Percentiles rank a stretch among this genome's conserved stretches.
phyloP scores from a whole-genome alignment of 2,329 filamentous ascomycete genomes.

The Immersiporthe knoxdaviesiana region DNA sequence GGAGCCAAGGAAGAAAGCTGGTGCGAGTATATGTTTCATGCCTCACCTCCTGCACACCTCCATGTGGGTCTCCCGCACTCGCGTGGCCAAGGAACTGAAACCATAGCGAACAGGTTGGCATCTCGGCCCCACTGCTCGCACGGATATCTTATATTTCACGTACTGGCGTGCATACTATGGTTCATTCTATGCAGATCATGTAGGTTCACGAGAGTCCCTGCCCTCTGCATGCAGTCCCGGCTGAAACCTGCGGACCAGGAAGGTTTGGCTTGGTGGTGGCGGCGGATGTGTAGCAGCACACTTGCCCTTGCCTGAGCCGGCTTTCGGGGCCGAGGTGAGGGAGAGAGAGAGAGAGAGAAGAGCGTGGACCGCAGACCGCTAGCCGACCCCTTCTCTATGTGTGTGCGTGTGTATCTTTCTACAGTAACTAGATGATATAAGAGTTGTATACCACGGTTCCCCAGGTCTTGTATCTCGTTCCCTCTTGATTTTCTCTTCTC shows the following conservation, averaged over 20 bases:
- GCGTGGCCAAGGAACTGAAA: slow-evolving; percentile 7
- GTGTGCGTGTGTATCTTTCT: background rate
- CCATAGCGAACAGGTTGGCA: background rate
- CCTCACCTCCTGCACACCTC: slow-evolving; percentile 3
- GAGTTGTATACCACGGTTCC: background rate
- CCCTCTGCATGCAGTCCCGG: slow-evolving; percentile 7
- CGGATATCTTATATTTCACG: background rate
- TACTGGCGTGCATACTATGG: background rate
- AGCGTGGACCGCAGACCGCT: background rate
- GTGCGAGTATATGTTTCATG: slow-evolving; percentile 7
- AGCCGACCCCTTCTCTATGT: background rate
- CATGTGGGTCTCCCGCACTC: slow-evolving; percentile 19
- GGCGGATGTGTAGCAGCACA: background rate
- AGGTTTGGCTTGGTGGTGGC: background rate
- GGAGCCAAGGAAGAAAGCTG: background rate
- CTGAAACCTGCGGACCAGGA: background rate
- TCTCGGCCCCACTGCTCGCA: background rate
- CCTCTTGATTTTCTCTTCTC: background rate
- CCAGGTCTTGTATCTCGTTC: background rate
- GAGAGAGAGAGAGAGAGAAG: background rate
- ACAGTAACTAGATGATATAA: slow-evolving; percentile 6
- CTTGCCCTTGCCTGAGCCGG: background rate
- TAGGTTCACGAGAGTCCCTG: background rate
- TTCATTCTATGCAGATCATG: background rate
- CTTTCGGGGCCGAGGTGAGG: background rate